These are phyloP conservation scores for Dendryphion nanum DNA, from an alignment of 2,329 filamentous ascomycete genomes.

Conservation along the genomic window DNA sequence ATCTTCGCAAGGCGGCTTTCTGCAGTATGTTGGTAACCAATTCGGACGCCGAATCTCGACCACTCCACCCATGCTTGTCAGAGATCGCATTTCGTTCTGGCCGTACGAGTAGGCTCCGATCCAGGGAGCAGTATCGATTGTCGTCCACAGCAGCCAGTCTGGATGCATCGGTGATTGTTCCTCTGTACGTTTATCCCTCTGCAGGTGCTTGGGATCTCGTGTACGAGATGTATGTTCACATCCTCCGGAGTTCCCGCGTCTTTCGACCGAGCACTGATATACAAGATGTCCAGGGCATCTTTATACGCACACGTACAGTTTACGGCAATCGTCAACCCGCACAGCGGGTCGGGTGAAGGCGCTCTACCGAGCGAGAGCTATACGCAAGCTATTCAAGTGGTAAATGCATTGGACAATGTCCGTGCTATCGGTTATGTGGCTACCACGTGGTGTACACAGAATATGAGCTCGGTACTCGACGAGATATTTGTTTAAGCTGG, in stretches of 20 bases:
- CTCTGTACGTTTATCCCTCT: conserved; percentile 50
- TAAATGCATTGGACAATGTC: conserved; percentile 47
- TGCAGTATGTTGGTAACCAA: conserved; percentile 7
- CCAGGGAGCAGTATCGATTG: conserved; percentile 1
- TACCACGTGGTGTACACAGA: conserved; percentile 45
- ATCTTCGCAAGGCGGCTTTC: conserved; percentile 3
- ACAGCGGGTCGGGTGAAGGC: conserved; percentile 46
- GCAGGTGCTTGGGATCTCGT: conserved; percentile 48
- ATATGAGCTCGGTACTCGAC: conserved; percentile 18
- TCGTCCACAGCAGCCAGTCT: conserved; percentile 6
- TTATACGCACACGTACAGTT: conserved; percentile 45
- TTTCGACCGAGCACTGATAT: background rate
- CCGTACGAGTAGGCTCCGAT: background rate
- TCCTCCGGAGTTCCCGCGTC: too few relatives aligned
- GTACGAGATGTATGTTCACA: conserved; percentile 39
- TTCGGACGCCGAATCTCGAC: conserved; percentile 5
- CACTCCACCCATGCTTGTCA: conserved; percentile 4
- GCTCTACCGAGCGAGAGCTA: conserved; percentile 46
- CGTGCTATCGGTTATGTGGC: conserved; percentile 52
- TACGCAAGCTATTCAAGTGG: conserved; percentile 40
- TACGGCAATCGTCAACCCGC: conserved; percentile 52
- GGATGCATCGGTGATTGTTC: conserved; percentile 43
- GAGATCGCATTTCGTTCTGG: conserved; percentile 1
- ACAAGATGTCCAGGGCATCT: conserved; percentile 19
- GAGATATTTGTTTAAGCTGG: conserved; percentile 48